Evolutionary conservation across 2,329 filamentous ascomycete genomes (phyloP).

Genomic region (Fusarium sp.): DNA sequence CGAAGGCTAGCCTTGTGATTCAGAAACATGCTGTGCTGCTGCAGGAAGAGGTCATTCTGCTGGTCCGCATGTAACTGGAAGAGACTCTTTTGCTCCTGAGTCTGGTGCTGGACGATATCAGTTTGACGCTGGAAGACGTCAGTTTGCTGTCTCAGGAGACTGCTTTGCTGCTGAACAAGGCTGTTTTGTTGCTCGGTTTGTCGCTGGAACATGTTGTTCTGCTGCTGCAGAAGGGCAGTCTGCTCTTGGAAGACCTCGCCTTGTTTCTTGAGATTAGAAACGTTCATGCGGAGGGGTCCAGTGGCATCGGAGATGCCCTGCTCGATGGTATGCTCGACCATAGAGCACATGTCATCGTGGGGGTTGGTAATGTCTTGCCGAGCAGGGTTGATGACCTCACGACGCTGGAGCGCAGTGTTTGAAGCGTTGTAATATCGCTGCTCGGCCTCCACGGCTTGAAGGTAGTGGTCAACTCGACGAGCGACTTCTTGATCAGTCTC

Average conservation of each 20-base stretch:
- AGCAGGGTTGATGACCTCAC: neutral
- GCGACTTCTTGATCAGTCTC: conserved; percentile 33
- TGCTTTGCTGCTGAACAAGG: neutral
- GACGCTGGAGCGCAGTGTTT: neutral
- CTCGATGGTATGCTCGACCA: conserved; percentile 45
- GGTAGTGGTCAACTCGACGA: conserved; percentile 38
- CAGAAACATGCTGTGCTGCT: neutral
- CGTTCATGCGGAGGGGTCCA: conserved; percentile 42
- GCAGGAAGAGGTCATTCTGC: neutral
- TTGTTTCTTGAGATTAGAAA: conserved; percentile 37
- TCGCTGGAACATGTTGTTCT: neutral
- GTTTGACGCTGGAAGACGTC: neutral
- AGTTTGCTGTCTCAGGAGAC: neutral
- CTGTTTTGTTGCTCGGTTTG: neutral
- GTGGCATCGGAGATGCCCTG: conserved; percentile 45
- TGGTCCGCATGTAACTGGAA: neutral
- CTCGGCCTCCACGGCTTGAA: conserved; percentile 40
- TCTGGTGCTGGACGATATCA: neutral
- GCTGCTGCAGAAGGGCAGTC: neutral
- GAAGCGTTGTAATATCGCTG: conserved; percentile 24
- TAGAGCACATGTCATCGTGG: conserved; percentile 40
- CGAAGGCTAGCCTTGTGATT: neutral
- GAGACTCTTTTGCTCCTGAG: neutral
- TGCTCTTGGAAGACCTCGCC: conserved; percentile 26
- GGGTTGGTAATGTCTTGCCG: conserved; percentile 8